These are phyloP conservation scores for Yarrowia sp. DNA, from an alignment of 805 yeast species.

Conservation along the genomic window DNA sequence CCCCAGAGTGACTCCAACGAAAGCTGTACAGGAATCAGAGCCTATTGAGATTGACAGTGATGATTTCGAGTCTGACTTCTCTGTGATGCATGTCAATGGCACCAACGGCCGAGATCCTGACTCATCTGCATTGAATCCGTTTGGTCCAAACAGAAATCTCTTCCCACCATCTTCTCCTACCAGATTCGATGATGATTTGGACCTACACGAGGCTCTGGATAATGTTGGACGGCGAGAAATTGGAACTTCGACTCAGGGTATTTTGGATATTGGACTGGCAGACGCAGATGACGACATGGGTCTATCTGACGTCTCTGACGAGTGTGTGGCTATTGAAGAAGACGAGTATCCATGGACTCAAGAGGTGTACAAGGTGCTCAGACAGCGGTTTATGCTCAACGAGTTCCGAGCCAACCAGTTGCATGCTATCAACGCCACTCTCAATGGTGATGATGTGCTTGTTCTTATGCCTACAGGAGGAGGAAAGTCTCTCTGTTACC, in stretches of 20 bases:
- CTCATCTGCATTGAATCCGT: background rate
- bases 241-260: slow-evolving; percentile 10
- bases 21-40: background rate
- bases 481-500: slow-evolving; percentile 94
- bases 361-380: slow-evolving; percentile 62
- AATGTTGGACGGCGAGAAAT: background rate
- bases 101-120: background rate
- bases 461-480: slow-evolving; percentile 99
- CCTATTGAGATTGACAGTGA: slow-evolving; percentile 24
- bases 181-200: background rate
- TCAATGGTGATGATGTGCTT: slow-evolving; percentile 77
- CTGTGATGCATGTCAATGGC: background rate
- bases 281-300: background rate
- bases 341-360: slow-evolving; percentile 54
- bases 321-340: background rate
- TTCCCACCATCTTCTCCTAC: background rate
- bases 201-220: background rate
- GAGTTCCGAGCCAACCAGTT: slow-evolving; percentile 79
- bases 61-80: slow-evolving; percentile 13
- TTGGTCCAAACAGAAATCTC: background rate
- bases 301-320: background rate
- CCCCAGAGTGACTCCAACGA: background rate
- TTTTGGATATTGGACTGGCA: background rate
- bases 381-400: slow-evolving; percentile 57
- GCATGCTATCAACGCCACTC: slow-evolving; percentile 79